A percentile compares a stretch with the other conserved stretches of the same genome.
Evolutionary conservation across 2,329 filamentous ascomycete species (phyloP).

Genomic region (Alternaria atra): DNA sequence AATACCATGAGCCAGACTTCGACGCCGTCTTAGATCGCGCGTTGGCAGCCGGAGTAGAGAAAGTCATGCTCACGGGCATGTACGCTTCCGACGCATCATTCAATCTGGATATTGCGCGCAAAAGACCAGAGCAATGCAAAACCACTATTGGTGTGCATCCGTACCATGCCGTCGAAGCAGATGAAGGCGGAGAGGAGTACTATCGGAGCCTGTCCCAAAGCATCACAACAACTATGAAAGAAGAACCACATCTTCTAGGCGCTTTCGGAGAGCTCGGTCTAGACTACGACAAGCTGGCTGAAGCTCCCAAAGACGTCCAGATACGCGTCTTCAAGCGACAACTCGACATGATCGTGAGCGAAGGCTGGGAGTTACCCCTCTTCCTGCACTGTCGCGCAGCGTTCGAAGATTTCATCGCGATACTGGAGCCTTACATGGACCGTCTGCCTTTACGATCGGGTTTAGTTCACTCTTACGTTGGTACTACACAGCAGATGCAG

Average conservation of each 20-base stretch:
- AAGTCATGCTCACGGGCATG: constrained; percentile 51
- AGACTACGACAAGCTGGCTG: constrained; percentile 59
- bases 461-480: constrained; percentile 55
- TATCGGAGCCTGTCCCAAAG: constrained; percentile 35
- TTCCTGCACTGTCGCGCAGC: constrained; percentile 56
- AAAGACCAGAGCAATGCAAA: constrained; percentile 46
- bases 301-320: constrained; percentile 56
- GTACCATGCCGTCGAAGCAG: constrained; percentile 60
- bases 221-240: constrained; percentile 30
- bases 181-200: constrained; percentile 39
- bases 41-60: constrained; percentile 52
- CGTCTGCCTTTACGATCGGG: constrained; percentile 47
- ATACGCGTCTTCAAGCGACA: constrained; percentile 54
- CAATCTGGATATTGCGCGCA: constrained; percentile 33
- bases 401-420: constrained; percentile 55
- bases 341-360: constrained; percentile 51
- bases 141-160: constrained; percentile 62
- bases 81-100: constrained; percentile 54
- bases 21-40: constrained; percentile 10
- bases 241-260: constrained; percentile 42
- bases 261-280: constrained; percentile 62
- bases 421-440: constrained; percentile 53
- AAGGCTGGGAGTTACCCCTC: constrained; percentile 50
- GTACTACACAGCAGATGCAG: constrained; percentile 53
- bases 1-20: constrained; percentile 10